Percentiles rank a stretch among this genome's conserved stretches.
These are phyloP conservation scores for Neohortaea acidophila DNA, from an alignment of 495 filamentous ascomycete genomes.

Conservation along the genomic window DNA sequence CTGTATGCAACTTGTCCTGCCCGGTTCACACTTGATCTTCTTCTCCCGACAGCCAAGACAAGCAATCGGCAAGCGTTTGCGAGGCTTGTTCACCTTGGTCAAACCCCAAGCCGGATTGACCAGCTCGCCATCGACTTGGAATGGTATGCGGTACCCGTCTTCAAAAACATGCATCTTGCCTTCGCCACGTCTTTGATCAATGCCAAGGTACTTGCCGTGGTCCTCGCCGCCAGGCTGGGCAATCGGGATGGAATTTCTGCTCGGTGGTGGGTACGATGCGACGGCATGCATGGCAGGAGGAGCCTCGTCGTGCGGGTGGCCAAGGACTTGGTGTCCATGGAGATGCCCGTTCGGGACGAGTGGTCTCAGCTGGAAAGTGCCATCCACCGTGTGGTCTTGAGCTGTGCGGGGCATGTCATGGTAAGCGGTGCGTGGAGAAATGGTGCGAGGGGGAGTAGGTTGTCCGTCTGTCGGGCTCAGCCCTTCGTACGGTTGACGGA, in stretches of 20 bases:
- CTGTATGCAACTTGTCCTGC: slow-evolving; percentile 68
- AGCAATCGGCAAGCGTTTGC: slow-evolving; percentile 76
- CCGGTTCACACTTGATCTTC: slow-evolving; percentile 92
- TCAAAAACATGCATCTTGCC: slow-evolving; percentile 79
- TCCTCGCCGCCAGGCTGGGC: slow-evolving; percentile 1
- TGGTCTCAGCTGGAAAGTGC: too few species aligned
- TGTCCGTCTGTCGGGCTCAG: too few species aligned
- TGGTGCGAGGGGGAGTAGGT: too few species aligned
- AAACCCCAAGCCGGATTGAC: slow-evolving; percentile 89
- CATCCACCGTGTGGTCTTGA: too few species aligned
- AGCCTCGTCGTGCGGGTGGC: too few species aligned
- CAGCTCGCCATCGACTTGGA: slow-evolving; percentile 65
- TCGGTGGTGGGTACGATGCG: too few species aligned
- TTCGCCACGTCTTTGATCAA: slow-evolving; percentile 51
- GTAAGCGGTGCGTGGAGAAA: too few species aligned
- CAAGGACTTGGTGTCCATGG: too few species aligned
- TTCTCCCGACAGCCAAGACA: slow-evolving; percentile 86
- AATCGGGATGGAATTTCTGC: background rate
- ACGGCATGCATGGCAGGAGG: too few species aligned
- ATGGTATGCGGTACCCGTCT: slow-evolving; percentile 69
- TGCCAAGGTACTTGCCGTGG: slow-evolving; percentile 15
- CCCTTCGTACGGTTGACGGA: too few species aligned
- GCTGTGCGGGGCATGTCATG: too few species aligned
- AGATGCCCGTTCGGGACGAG: too few species aligned
- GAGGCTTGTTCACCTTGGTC: slow-evolving; percentile 81